A percentile compares a stretch with the other conserved stretches of the same genome.
These are phyloP conservation scores for Dictyophora rubrovolvata DNA, from an alignment of 768 basidiomycete species.

Conservation along the genomic window DNA sequence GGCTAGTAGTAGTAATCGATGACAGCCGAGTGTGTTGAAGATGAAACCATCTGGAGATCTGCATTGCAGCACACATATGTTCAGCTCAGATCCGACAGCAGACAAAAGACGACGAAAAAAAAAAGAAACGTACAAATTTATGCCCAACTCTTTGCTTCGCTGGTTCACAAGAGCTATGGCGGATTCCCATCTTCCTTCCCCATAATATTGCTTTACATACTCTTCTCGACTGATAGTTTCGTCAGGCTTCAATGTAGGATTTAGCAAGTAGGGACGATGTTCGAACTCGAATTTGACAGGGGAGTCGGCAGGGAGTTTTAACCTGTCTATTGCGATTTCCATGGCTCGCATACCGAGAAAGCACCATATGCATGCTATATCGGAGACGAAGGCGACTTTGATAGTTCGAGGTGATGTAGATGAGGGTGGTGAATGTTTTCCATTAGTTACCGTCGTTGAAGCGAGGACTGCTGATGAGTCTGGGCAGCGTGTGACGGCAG, in stretches of 20 bases:
- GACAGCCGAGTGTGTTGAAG: constrained; percentile 56
- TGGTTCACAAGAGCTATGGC: constrained; percentile 35
- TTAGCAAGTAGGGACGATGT: constrained; percentile 37
- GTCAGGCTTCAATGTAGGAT: constrained; percentile 25
- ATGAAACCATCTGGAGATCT: constrained; percentile 54
- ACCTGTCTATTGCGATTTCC: constrained; percentile 24
- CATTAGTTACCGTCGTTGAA: too few species aligned
- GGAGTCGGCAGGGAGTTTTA: constrained; percentile 18
- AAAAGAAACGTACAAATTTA: constrained; percentile 39
- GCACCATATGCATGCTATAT: constrained; percentile 29
- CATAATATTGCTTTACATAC: constrained; percentile 38
- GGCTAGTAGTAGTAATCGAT: constrained; percentile 64
- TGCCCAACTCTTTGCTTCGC: constrained; percentile 46
- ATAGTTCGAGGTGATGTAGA: not conserved
- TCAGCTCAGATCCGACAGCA: constrained; percentile 2
- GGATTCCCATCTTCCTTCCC: constrained; percentile 37
- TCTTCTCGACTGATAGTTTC: constrained; percentile 21
- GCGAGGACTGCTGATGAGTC: too few species aligned
- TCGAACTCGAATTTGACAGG: constrained; percentile 30
- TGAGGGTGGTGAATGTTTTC: too few species aligned
- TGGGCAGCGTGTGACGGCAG: too few species aligned
- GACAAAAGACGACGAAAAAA: constrained; percentile 1
- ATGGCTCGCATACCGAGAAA: constrained; percentile 33
- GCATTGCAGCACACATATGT: not conserved
- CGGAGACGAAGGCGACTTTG: constrained; percentile 1